Percentiles rank a stretch among this genome's conserved stretches.
Conservation (phyloP, 352 stramenopile species). For the Phytopythium sindhum region DNA sequence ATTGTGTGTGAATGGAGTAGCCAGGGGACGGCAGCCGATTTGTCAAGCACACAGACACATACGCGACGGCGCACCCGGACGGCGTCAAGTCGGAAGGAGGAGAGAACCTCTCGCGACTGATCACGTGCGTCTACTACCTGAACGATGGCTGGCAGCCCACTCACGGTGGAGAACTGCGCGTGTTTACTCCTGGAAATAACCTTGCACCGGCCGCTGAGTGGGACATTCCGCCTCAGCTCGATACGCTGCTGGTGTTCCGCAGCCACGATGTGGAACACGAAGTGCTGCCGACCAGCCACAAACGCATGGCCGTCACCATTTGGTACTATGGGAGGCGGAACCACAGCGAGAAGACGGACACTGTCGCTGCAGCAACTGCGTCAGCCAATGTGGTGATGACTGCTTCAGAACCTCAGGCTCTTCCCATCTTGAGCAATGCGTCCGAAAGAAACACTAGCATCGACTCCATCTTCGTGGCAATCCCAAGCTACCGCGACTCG, state of each 20-base stretch:
- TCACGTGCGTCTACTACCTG: constrained; percentile 89
- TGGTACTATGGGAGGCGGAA: constrained; percentile 88
- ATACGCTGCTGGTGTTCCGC: constrained; percentile 91
- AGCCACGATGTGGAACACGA: constrained; percentile 91
- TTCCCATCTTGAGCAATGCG: not conserved
- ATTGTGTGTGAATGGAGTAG: constrained; percentile 20
- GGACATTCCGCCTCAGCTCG: constrained; percentile 81
- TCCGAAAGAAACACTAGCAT: not conserved
- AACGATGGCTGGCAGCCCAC: constrained; percentile 65
- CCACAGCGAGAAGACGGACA: not conserved
- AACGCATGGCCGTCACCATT: constrained; percentile 91
- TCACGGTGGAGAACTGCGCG: constrained; percentile 61
- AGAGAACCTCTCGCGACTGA: constrained; percentile 32
- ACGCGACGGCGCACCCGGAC: constrained; percentile 33
- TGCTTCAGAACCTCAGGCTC: constrained; percentile 7
- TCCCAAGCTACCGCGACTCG: constrained; percentile 92
- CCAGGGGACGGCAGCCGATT: constrained; percentile 65
- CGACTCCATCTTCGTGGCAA: constrained; percentile 90
- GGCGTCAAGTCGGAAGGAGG: constrained; percentile 8
- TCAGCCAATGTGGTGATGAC: too few relatives aligned
- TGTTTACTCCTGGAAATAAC: constrained; percentile 39
- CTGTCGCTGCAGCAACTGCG: not conserved
- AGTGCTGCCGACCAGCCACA: constrained; percentile 68
- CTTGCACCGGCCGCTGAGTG: constrained; percentile 22
- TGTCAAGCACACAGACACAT: constrained; percentile 68